Percentiles rank a stretch among this genome's conserved stretches.
phyloP scores from a whole-genome alignment of 768 basidiomycete genomes.

The Tylopilus sp. region DNA sequence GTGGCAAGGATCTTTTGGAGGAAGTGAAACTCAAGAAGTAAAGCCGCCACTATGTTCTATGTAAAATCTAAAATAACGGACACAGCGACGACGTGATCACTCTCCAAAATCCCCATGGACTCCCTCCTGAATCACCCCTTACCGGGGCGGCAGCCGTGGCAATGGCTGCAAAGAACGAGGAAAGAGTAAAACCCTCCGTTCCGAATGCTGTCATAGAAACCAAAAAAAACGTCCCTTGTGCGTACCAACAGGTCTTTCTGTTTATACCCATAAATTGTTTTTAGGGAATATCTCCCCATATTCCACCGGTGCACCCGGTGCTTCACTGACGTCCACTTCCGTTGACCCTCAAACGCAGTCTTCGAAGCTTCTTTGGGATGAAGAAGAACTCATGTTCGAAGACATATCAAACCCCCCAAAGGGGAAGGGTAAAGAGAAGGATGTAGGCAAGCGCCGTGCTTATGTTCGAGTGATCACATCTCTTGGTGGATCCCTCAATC shows the following conservation, averaged over 20 bases:
- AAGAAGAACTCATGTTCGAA: conserved; percentile 99
- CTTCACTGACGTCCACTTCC: conserved; percentile 91
- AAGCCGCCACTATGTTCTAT: conserved; percentile 7
- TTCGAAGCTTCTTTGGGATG: conserved; percentile 92
- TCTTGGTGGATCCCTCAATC: conserved; percentile 81
- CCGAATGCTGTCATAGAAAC: conserved; percentile 35
- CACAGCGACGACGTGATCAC: conserved; percentile 85
- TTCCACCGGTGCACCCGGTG: conserved; percentile 85
- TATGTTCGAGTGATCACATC: conserved; percentile 96
- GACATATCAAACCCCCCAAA: conserved; percentile 77
- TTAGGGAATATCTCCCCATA: conserved; percentile 91
- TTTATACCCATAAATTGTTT: conserved; percentile 1
- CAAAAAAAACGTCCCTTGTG: conserved; percentile 68
- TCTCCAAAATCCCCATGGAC: conserved; percentile 85
- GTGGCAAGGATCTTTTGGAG: conserved; percentile 79
- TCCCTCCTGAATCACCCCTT: conserved; percentile 54
- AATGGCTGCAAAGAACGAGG: conserved; percentile 35
- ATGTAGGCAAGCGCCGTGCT: conserved; percentile 84
- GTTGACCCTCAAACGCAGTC: conserved; percentile 65
- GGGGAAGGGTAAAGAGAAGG: conserved; percentile 91
- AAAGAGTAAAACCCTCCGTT: conserved; percentile 26
- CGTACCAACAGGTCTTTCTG: conserved; percentile 18
- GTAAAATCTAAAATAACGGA: neutral
- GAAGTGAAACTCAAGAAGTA: conserved; percentile 87
- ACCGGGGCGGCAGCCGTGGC: conserved; percentile 27